phyloP scores from a whole-genome alignment of 2,329 filamentous ascomycete genomes.

The Phaeosphaeriaceae sp. region DNA sequence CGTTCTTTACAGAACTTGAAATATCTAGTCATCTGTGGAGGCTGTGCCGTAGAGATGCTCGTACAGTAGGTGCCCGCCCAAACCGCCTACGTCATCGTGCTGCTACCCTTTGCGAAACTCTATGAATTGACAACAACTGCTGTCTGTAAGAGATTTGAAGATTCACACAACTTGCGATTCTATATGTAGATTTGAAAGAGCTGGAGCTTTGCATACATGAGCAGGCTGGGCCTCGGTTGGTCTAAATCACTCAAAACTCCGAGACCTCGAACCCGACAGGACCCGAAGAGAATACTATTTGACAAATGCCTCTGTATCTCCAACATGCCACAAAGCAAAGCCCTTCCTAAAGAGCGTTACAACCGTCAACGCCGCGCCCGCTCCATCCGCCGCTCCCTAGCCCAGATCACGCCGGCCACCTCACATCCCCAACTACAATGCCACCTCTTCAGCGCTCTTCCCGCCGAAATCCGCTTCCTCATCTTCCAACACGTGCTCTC shows the following conservation, averaged over 20 bases:
- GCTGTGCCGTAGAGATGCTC: background rate
- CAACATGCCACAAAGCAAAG: conserved; percentile 8
- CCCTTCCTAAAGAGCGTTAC: background rate
- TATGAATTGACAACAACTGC: background rate
- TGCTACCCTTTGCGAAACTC: background rate
- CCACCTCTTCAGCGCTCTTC: conserved; percentile 26
- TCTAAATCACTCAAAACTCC: background rate
- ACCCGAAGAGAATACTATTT: too few relatives aligned
- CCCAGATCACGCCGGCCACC: conserved; percentile 22
- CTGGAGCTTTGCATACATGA: too few relatives aligned
- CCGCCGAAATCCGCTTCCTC: conserved; percentile 31
- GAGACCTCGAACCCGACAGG: too few relatives aligned
- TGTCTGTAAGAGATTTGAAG: too few relatives aligned
- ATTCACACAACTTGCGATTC: too few relatives aligned
- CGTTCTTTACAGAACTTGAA: too few relatives aligned
- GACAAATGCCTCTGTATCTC: background rate
- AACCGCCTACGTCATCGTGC: background rate
- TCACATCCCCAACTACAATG: conserved; percentile 28
- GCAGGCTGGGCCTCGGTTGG: background rate
- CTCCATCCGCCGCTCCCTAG: conserved; percentile 21
- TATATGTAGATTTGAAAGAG: too few relatives aligned
- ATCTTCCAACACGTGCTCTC: conserved; percentile 21
- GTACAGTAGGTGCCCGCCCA: background rate
- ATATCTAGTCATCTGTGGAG: too few relatives aligned
- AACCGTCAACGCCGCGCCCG: conserved; percentile 20